Base-by-base conservation (phyloP, 2,329 filamentous ascomycete genomes). In the Colletotrichum falcatum region DNA sequence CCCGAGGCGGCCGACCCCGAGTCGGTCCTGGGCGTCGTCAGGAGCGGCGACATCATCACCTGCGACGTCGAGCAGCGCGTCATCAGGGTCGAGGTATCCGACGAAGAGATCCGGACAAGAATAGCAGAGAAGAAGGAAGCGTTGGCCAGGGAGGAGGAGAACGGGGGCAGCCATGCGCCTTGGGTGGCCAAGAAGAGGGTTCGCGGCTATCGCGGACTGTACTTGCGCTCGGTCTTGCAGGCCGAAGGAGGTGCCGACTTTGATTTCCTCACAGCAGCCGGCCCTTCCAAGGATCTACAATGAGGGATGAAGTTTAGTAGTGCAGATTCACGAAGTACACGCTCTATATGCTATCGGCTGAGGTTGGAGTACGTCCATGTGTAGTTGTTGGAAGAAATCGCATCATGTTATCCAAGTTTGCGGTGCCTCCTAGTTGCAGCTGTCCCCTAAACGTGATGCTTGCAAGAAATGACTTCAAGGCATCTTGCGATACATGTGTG, bases 1-100 rank as follows among this genome's bases (percentile, higher is more conserved):
- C 95, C 95, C 1, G 95, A 98, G 80, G 94, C 94, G 0, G 94
- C 92, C 0, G 81, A 87, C 37, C 92, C 93, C 0, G 90, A 88
- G 14, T 94, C 93, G 0, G 92, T 94, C 0, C 88, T 98, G 72
- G 95, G 93, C 0, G 81, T 97, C 1, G 89, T 97, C 3, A 80
- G 84, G 70, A 88, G 94, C 71, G 94, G 94, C 0, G 95, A 98
- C 79, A 77, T 90, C 30, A 90, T 98, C 58, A 92, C 89, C 0
- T 96, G 95, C 75, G 91, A 95, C 80, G 90, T 92, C 61, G 91
- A 88, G 49, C 89, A 89, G 73, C 88, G 89, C 62, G 85, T 91
- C 81, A 76, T 88, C 9, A 74, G 79, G 7, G 78, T 90, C 0
- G 86, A 92, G 76, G 85, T 97, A 1, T 86, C 85, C 0, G 89